Conservation (phyloP, 78 protist genomes). For the Pigoraptor vietnamica region DNA sequence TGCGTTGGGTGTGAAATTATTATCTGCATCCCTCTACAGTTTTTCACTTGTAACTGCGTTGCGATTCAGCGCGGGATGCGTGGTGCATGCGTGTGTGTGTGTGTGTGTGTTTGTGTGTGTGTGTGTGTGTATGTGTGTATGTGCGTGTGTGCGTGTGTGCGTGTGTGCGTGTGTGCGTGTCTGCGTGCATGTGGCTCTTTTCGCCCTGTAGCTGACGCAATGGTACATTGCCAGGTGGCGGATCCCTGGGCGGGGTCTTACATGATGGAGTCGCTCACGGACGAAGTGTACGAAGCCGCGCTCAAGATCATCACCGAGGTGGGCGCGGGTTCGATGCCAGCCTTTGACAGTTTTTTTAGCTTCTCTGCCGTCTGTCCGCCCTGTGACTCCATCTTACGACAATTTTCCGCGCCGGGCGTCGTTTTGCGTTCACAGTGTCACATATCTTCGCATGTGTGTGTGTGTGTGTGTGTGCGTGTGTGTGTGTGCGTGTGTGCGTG, state of each 20-base stretch:
- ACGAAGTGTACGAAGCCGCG: conserved; percentile 44
- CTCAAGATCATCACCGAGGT: conserved; percentile 53
- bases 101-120: background rate
- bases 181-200: background rate
- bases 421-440: too few species aligned
- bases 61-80: too few species aligned
- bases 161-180: background rate
- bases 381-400: too few species aligned
- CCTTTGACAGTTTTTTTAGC: too few species aligned
- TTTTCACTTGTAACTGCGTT: too few species aligned
- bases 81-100: background rate
- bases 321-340: too few species aligned
- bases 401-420: too few species aligned
- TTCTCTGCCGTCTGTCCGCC: too few species aligned
- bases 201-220: too few species aligned
- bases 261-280: conserved; percentile 90
- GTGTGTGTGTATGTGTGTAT: background rate
- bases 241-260: conserved; percentile 97
- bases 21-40: background rate
- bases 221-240: too few species aligned
- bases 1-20: background rate
- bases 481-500: background rate
- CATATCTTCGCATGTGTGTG: too few species aligned
- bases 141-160: background rate
- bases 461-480: background rate